Evolutionary conservation across 78 protist genomes (phyloP).

Genomic region (Anaeramoeba flamelloides): DNA sequence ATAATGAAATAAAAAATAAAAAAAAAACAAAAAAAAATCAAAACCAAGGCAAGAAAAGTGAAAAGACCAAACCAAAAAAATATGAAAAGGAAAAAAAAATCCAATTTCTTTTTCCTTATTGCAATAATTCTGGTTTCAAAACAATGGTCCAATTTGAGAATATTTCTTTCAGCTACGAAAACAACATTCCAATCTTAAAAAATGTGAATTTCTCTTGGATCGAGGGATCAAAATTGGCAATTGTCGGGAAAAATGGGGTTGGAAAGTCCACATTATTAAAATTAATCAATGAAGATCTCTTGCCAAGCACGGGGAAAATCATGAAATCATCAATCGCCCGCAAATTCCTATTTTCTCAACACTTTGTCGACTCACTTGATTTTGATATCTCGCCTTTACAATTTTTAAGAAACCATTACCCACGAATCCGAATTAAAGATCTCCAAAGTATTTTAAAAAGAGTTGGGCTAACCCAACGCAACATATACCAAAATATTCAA

Average conservation of each 20-base stretch:
- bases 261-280: slow-evolving; percentile 82
- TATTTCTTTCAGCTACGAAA: slow-evolving; percentile 63
- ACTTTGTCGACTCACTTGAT: slow-evolving; percentile 61
- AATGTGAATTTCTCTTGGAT: slow-evolving; percentile 60
- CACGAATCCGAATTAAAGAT: no score
- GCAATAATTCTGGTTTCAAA: no score
- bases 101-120: no score
- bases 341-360: slow-evolving; percentile 62
- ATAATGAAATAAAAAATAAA: no score
- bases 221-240: slow-evolving; percentile 55
- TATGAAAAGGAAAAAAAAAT: no score
- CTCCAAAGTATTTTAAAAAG: no score
- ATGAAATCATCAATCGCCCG: slow-evolving; percentile 38
- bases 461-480: slow-evolving; percentile 53
- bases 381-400: slow-evolving; percentile 41
- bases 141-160: slow-evolving; percentile 62
- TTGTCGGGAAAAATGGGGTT: slow-evolving; percentile 87
- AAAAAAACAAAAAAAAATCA: no score
- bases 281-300: slow-evolving; percentile 61
- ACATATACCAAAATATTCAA: slow-evolving; percentile 44
- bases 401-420: no score
- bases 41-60: neutral
- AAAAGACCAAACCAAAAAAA: neutral
- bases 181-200: slow-evolving; percentile 56
- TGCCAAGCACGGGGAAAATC: slow-evolving; percentile 52